Evolutionary conservation across 116 monocot genomes (phyloP).

Genomic region (Posidonia oceanica): DNA sequence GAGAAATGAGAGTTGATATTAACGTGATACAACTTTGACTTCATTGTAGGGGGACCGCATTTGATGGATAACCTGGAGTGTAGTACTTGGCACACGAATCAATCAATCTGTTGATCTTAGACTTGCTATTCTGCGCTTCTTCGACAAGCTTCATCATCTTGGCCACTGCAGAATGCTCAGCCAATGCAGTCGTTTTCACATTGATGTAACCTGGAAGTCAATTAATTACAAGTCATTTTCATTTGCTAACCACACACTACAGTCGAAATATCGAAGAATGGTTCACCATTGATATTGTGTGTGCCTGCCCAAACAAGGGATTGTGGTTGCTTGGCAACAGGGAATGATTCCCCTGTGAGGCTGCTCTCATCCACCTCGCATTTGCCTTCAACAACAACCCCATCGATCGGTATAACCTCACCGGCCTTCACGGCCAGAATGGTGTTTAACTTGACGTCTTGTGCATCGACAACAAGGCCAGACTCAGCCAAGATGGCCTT

Average conservation of each 20-base stretch:
- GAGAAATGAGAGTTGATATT: not conserved
- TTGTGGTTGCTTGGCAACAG: constrained; percentile 60
- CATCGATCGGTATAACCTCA: constrained; percentile 86
- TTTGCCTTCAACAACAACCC: constrained; percentile 63
- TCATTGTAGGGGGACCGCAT: too few species aligned
- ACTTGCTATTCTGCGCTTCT: constrained; percentile 88
- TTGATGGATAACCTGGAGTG: constrained; percentile 55
- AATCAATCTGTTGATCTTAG: constrained; percentile 73
- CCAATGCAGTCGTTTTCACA: constrained; percentile 82
- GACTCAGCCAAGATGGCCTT: constrained; percentile 77
- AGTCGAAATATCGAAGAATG: not conserved
- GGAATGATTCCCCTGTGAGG: constrained; percentile 87
- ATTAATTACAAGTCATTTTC: not conserved
- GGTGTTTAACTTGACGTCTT: constrained; percentile 49
- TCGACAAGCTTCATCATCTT: constrained; percentile 91
- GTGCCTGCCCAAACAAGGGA: constrained; percentile 93
- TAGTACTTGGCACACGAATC: constrained; percentile 88
- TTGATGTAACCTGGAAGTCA: constrained; percentile 61
- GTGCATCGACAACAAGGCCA: constrained; percentile 47
- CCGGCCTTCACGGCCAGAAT: constrained; percentile 85
- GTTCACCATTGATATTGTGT: constrained; percentile 71
- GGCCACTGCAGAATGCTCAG: constrained; percentile 88
- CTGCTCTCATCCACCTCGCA: constrained; percentile 83
- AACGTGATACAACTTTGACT: too few species aligned
- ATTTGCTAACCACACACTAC: not conserved